Evolutionary conservation across 257 asterid genomes (phyloP).

Genomic region (Solanum stenotomum): DNA sequence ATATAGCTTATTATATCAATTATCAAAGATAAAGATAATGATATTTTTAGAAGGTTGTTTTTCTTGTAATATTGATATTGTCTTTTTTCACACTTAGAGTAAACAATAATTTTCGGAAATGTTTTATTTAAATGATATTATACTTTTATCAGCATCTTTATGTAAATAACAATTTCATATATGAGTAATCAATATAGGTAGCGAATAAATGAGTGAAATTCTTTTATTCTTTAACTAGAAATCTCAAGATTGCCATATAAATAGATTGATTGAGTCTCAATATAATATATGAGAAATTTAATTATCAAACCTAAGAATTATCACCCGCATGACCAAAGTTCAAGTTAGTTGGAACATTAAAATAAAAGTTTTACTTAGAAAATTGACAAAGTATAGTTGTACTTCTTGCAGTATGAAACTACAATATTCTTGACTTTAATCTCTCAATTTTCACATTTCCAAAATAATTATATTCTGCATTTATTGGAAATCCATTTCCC

Average conservation of each 20-base stretch:
- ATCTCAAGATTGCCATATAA: neutral
- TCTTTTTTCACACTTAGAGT: neutral
- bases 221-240: neutral
- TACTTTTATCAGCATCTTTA: neutral
- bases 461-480: neutral
- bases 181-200: neutral
- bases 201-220: neutral
- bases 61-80: too few species aligned
- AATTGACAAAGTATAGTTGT: neutral
- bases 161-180: neutral
- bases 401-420: neutral
- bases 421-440: neutral
- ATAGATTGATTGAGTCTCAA: too few species aligned
- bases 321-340: neutral
- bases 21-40: neutral
- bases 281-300: too few species aligned
- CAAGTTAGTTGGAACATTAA: neutral
- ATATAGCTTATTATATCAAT: neutral
- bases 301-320: neutral
- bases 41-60: neutral
- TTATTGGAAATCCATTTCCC: neutral
- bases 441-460: neutral
- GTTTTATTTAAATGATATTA: neutral
- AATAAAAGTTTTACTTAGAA: neutral
- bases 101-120: neutral